Evolutionary conservation across 371 early-diverging fungal species (phyloP), one percentile per base, ranked within the genome.

Genomic region (Gilbertella persicaria): DNA sequence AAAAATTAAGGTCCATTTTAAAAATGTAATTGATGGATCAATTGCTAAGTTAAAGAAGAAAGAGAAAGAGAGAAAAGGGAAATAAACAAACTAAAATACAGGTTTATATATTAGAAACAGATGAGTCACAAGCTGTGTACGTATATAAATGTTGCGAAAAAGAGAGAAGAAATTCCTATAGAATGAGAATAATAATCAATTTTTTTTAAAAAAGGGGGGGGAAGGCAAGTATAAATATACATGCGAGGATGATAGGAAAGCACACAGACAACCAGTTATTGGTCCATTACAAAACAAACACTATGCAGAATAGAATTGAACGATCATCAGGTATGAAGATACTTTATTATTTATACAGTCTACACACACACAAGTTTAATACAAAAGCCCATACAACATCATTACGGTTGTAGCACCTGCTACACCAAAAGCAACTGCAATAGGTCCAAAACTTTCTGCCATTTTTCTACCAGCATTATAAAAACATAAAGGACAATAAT

Each of bases 401-500:
- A 70, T 26, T 7, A 40, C 62, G 25, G 77, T 70, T 17, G 71
- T 70, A 35, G 66, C 24, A 39, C 62, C 53, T 21, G 77, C 77
- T 24, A 76, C 43, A 29, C 67, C 65, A 33, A 76, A 55, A 9
- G 71, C 71, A 44, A 68, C 45, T 28, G 59, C 67, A 21, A 69
- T 48, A 17, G 60, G 58, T 5, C 66, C 67, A 37, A 71, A 55
- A 12, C 52, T 46, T 19, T 64, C 59, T n/a, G 45, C 29, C 16
- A 69, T 33, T 29, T 52, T 44, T 45, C 38, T 59, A n/a, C 57
- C 67, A 28, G 66, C 67, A 60, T 57, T 73, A 30, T 77, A 70
- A 35, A 73, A 71, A 41, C 77, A 76, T 9, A 56, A 58, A 40
- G 77, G 77, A 50, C 77, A 76, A 41, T 64, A 62, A 39, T 45